Conservation (phyloP, 805 yeast genomes). For the Pichia insulana region DNA sequence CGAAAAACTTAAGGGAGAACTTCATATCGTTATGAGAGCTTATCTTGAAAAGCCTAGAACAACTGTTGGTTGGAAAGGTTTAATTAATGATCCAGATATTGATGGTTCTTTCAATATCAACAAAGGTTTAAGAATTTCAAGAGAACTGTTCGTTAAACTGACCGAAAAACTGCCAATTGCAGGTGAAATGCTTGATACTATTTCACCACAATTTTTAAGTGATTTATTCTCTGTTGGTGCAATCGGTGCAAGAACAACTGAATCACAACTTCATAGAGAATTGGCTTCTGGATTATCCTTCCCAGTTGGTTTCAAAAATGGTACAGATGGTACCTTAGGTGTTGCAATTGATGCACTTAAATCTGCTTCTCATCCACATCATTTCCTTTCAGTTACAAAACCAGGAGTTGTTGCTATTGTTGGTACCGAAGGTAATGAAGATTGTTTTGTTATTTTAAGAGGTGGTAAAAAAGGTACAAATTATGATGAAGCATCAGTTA, state of each 20-base stretch:
- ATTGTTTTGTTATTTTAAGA: constrained; percentile 84
- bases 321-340: constrained; percentile 92
- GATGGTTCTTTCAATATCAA: constrained; percentile 89
- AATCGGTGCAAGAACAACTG: constrained; percentile 98
- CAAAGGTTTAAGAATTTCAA: constrained; percentile 84
- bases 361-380: constrained; percentile 90
- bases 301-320: constrained; percentile 98
- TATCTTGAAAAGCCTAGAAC: constrained; percentile 97
- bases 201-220: constrained; percentile 90
- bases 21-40: constrained; percentile 91
- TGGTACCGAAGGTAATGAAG: constrained; percentile 88
- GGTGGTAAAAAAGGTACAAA: constrained; percentile 95
- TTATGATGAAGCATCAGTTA: constrained; percentile 68
- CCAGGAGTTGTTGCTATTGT: constrained; percentile 95
- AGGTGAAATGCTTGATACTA: constrained; percentile 95
- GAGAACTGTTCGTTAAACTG: constrained; percentile 77
- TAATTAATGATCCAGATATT: constrained; percentile 94
- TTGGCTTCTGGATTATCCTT: constrained; percentile 92
- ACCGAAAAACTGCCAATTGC: constrained; percentile 88
- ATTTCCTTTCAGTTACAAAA: constrained; percentile 89
- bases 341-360: constrained; percentile 92
- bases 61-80: constrained; percentile 98
- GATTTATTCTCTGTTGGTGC: constrained; percentile 96
- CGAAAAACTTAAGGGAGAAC: constrained; percentile 59
- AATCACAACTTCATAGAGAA: constrained; percentile 95